These are phyloP conservation scores for Gonium pectorale DNA, from an alignment of 139 green algal genomes.

Conservation along the genomic window DNA sequence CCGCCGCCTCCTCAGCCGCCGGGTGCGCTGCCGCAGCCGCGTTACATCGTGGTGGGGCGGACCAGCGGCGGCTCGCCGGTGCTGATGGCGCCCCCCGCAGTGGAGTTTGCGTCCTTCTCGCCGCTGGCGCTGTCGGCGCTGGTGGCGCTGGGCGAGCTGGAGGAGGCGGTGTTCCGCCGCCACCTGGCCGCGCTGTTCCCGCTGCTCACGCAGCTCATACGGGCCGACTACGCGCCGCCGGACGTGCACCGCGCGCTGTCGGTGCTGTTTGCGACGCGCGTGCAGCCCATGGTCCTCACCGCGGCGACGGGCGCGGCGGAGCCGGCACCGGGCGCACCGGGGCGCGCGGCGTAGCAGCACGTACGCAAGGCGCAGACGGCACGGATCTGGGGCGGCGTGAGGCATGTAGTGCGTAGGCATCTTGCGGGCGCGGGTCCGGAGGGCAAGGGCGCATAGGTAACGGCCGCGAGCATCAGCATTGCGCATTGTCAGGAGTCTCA, in stretches of 20 bases:
- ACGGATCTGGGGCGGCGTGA: too few relatives aligned
- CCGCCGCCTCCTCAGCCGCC: neutral
- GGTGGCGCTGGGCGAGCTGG: slow-evolving; percentile 72
- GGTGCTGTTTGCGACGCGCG: slow-evolving; percentile 79
- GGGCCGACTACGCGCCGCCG: slow-evolving; percentile 80
- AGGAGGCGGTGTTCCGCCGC: slow-evolving; percentile 73
- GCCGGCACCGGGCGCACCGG: neutral
- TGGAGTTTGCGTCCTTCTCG: slow-evolving; percentile 77
- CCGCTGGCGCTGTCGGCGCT: slow-evolving; percentile 81
- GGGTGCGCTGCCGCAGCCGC: slow-evolving; percentile 11
- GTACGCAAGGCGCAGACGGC: too few relatives aligned
- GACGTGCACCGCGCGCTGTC: slow-evolving; percentile 91
- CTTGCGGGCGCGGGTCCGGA: too few relatives aligned
- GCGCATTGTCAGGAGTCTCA: too few relatives aligned
- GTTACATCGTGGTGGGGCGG: slow-evolving; percentile 47
- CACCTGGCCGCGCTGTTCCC: slow-evolving; percentile 91
- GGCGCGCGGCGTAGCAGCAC: too few relatives aligned
- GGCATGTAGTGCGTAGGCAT: too few relatives aligned
- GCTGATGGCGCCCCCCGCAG: slow-evolving; percentile 60
- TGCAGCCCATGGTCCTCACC: slow-evolving; percentile 76
- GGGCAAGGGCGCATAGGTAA: too few relatives aligned
- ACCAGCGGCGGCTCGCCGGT: slow-evolving; percentile 54
- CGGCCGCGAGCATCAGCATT: too few relatives aligned
- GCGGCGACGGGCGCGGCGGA: neutral
- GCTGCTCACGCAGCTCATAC: slow-evolving; percentile 87